Evolutionary conservation across 257 asterid species (phyloP).

Genomic region (Solanum rostratum): DNA sequence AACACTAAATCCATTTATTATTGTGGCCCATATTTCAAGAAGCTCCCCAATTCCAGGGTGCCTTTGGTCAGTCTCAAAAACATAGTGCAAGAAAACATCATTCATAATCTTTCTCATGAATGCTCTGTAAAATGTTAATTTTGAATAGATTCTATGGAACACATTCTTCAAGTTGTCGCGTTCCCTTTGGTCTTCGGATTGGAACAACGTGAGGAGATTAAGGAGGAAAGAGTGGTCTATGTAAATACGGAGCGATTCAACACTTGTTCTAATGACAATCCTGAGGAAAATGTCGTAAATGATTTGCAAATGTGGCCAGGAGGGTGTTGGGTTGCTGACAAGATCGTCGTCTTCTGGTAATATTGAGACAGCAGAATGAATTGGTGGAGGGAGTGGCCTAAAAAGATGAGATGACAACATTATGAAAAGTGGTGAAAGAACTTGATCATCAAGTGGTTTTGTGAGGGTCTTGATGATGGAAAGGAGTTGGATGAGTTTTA

Average conservation of each 20-base stretch:
- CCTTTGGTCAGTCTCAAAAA: conserved; percentile 39
- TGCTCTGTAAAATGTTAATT: conserved; percentile 42
- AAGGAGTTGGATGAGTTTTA: conserved; percentile 42
- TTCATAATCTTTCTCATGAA: conserved; percentile 75
- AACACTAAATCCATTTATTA: conserved; percentile 58
- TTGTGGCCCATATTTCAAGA: conserved; percentile 74
- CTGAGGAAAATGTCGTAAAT: conserved; percentile 61
- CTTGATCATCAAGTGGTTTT: conserved; percentile 11
- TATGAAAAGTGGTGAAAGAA: conserved; percentile 36
- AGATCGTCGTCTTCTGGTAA: conserved; percentile 61
- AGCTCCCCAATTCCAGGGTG: conserved; percentile 70
- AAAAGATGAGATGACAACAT: conserved; percentile 59
- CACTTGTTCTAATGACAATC: conserved; percentile 20
- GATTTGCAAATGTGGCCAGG: conserved; percentile 65
- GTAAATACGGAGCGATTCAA: conserved; percentile 18
- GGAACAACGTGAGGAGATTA: conserved; percentile 50
- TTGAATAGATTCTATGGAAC: conserved; percentile 53
- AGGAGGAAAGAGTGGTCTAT: conserved; percentile 39
- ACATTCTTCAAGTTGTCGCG: conserved; percentile 54
- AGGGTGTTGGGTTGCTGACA: conserved; percentile 24
- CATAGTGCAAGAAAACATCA: conserved; percentile 46
- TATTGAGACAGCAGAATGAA: conserved; percentile 13
- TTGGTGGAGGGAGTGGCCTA: conserved; percentile 53
- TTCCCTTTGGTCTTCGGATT: conserved; percentile 66
- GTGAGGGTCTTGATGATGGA: conserved; percentile 28